Evolutionary conservation across 192 early-diverging fungal genomes (phyloP), one percentile per base, ranked within the genome.

Genomic region (Rhizophagus prolifer): DNA sequence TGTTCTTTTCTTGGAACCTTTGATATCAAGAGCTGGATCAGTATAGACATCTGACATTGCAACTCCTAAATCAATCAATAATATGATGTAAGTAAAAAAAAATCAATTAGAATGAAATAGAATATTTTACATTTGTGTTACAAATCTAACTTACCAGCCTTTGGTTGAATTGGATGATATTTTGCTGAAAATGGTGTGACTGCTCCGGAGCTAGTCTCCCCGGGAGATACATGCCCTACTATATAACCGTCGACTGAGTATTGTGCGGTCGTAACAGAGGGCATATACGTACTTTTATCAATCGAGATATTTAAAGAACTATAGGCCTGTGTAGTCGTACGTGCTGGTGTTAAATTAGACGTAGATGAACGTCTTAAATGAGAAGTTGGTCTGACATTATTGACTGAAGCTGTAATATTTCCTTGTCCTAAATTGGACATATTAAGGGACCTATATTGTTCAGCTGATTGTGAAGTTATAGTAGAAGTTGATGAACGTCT

Each of bases 1-100:
- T 3, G 65, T 9, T n/a, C 31, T n/a, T 34, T 34, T 38, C 38
- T 38, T 67, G 16, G 62, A 64, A 30, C 5, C 5, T 7, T 14
- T n/a, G 31, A 34, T 34, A 67, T 13, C 19, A n/a, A 67, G 19
- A 41, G 65, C 6, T n/a, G 65, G 65, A 21, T 67, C 65, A 9
- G 65, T 4, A 41, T 67, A 67, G 21, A 67, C 65, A 38, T 67
- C 65, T 7, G 65, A 34, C 65, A 67, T 67, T n/a, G 65, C 30
- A 46, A 70, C 68, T 44, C 25, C 44, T 70, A 47, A n/a, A 46
- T 70, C 4, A 70, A 30, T 5, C 9, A 70, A 70, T 25, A 25
- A 69, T 34, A n/a, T 21, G 31, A 7, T 66, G 10, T 31, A 21
- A 31, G 19, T 34, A 25, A 34, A 31, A 36, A 16, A 21, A 21